Conservation (phyloP, 2,329 filamentous ascomycete genomes). For the Fusarium hainanense region DNA sequence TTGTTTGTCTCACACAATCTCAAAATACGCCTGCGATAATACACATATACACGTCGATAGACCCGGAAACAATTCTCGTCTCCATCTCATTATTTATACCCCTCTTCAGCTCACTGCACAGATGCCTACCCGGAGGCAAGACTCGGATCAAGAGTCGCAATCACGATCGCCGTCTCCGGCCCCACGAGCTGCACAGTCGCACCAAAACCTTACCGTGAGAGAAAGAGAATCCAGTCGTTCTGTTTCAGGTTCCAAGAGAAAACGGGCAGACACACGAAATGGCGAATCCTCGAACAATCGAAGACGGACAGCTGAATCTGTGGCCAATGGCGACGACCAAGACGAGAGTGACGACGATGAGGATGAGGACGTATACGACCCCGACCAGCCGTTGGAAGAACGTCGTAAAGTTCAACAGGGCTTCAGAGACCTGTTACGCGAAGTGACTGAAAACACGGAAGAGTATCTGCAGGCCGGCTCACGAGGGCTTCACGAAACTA, state of each 20-base stretch:
- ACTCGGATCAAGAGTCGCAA: slow-evolving; percentile 38
- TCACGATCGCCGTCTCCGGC: slow-evolving; percentile 38
- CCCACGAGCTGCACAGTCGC: slow-evolving; percentile 34
- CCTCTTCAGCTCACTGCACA: neutral
- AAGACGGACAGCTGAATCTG: slow-evolving; percentile 43
- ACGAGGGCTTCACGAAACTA: slow-evolving; percentile 70
- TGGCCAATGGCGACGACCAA: slow-evolving; percentile 32
- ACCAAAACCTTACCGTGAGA: slow-evolving; percentile 41
- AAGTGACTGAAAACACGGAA: slow-evolving; percentile 74
- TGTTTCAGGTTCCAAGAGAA: slow-evolving; percentile 48
- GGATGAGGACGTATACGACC: slow-evolving; percentile 72
- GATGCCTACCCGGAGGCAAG: slow-evolving; percentile 46
- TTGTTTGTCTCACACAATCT: slow-evolving; percentile 3
- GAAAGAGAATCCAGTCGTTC: slow-evolving; percentile 40
- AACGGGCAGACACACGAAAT: slow-evolving; percentile 46
- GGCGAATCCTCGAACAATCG: slow-evolving; percentile 38
- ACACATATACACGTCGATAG: neutral
- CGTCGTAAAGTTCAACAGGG: slow-evolving; percentile 76
- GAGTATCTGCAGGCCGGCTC: slow-evolving; percentile 76
- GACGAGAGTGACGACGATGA: slow-evolving; percentile 14
- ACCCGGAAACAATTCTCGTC: neutral
- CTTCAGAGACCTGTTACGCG: slow-evolving; percentile 74
- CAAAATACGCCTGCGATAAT: neutral
- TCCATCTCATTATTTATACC: neutral
- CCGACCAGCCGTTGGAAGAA: slow-evolving; percentile 81